Conservation (phyloP, 805 yeast species). For the Candida patagonica region DNA sequence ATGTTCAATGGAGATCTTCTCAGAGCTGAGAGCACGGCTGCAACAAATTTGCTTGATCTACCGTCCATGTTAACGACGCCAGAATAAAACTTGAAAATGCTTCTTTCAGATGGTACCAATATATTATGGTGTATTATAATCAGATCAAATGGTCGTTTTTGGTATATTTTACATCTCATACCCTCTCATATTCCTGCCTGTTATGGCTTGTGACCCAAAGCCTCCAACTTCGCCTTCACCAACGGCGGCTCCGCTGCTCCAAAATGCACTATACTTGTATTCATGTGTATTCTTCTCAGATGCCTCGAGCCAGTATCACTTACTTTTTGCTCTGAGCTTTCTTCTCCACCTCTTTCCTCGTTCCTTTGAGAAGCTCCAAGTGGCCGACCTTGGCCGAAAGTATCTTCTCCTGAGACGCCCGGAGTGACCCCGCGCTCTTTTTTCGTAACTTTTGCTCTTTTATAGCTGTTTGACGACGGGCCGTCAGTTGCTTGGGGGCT, state of each 20-base stretch:
- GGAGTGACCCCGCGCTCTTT: slow-evolving; percentile 45
- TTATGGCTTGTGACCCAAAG: neutral
- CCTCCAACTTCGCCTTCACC: neutral
- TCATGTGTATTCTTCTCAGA: neutral
- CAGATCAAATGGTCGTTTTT: too few relatives aligned
- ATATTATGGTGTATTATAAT: too few relatives aligned
- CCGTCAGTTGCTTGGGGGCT: slow-evolving; percentile 64
- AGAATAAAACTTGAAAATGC: too few relatives aligned
- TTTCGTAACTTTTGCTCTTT: slow-evolving; percentile 49
- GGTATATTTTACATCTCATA: too few relatives aligned
- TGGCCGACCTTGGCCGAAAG: slow-evolving; percentile 91
- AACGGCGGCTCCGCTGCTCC: neutral
- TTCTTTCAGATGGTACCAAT: too few relatives aligned
- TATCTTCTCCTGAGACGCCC: slow-evolving; percentile 67
- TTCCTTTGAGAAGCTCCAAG: slow-evolving; percentile 81
- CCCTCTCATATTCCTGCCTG: too few relatives aligned
- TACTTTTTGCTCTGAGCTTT: slow-evolving; percentile 31
- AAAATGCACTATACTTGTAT: neutral
- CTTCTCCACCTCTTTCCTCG: slow-evolving; percentile 74
- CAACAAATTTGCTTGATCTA: too few relatives aligned
- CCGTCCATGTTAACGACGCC: too few relatives aligned
- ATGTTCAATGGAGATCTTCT: too few relatives aligned
- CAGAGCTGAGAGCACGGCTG: too few relatives aligned
- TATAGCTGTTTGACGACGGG: slow-evolving; percentile 48
- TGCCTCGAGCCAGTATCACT: neutral